These are phyloP conservation scores for Kuraishia capsulata DNA, from an alignment of 805 yeast species.

Conservation along the genomic window DNA sequence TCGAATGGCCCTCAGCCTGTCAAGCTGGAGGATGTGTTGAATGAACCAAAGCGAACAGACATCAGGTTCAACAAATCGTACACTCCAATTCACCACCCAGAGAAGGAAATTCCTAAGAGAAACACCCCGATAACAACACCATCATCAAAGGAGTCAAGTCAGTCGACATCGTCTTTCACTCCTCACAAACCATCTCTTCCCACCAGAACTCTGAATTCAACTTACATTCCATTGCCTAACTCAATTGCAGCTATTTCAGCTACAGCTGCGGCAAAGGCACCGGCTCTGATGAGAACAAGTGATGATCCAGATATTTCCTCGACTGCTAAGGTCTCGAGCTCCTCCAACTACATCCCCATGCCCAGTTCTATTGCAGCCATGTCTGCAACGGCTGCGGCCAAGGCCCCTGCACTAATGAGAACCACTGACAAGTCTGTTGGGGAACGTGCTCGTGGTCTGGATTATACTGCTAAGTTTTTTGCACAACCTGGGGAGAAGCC, in stretches of 20 bases:
- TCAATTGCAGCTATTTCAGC: constrained; percentile 11
- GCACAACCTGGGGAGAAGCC: constrained; percentile 1
- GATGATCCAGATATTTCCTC: neutral
- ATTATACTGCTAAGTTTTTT: constrained; percentile 6
- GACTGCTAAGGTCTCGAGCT: neutral
- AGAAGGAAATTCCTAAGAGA: neutral
- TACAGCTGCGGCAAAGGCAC: constrained; percentile 14
- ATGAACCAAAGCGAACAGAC: constrained; percentile 4
- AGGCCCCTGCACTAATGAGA: constrained; percentile 12
- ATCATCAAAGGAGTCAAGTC: no score
- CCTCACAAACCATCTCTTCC: constrained; percentile 2
- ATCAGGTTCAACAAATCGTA: neutral
- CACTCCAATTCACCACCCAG: neutral
- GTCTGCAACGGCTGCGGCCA: constrained; percentile 15
- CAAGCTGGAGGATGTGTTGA: constrained; percentile 13
- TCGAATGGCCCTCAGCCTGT: constrained; percentile 14
- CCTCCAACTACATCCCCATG: constrained; percentile 9
- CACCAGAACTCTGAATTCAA: neutral
- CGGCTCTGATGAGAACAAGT: constrained; percentile 7
- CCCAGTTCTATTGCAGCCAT: constrained; percentile 9
- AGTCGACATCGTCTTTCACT: neutral
- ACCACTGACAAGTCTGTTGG: constrained; percentile 7
- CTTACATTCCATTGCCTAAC: constrained; percentile 12
- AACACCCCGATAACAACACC: no score
- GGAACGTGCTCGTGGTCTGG: constrained; percentile 8